Base-by-base conservation (phyloP, 2,329 filamentous ascomycete genomes). In the Sphaerulina musiva region DNA sequence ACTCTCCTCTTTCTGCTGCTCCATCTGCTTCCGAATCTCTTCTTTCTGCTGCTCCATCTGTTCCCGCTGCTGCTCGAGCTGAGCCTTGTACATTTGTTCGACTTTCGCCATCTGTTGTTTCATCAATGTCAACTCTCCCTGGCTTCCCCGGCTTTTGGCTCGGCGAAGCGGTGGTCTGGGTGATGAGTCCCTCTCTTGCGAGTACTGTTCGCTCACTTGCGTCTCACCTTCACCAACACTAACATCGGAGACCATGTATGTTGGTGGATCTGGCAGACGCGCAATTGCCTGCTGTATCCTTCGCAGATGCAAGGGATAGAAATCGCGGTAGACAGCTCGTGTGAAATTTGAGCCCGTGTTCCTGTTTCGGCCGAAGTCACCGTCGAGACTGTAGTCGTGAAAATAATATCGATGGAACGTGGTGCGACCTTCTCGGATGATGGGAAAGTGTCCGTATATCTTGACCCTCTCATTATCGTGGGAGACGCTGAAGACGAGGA, bases 11-110 rank as follows among this genome's bases (percentile, higher is more conserved):
- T 40, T 56, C 38, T 45, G 45, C 38, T 48, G 44, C 45, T 53
- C 49, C 31, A 51, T 48, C 44, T 45, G 38, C 32, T 41, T 23
- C 40, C 14, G 23, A 29, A 1, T 2, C 26, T 29, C 26, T 7
- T 29, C 26, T 3, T 5, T 29, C 43, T 31, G 7, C 43, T 45
- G 42, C 42, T 55, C 41, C 12, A 44, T 56, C 40, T 56, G 14
- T 29, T 54, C 14, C 29, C 48, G 40, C 51, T 55, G 55, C 52
- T 48, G 52, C 52, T 58, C 52, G 41, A 58, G 45, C 46, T 57
- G 51, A 46, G 46, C 41, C 51, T 57, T 57, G 34, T 51, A 46
- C 41, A 54, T 49, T 46, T 54, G 46, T 51, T 54, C 46, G 14
- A 42, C 38, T 31, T 57, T 48, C 31, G 46, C 51, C 51, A 55